Base-by-base conservation (phyloP, 768 basidiomycete species). In the Hygrocybe coccinea region DNA sequence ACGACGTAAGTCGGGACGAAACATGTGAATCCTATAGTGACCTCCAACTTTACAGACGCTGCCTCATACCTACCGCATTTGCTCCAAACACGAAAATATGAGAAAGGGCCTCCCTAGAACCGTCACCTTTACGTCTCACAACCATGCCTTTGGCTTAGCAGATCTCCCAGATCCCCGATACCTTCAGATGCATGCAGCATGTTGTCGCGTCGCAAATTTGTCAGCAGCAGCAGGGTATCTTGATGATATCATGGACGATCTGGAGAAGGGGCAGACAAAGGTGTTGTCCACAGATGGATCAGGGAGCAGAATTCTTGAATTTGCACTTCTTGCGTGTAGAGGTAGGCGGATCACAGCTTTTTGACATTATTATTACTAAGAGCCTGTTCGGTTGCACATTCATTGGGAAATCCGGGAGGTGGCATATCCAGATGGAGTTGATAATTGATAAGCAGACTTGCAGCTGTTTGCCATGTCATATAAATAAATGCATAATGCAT, bases 291-390 rank as follows among this genome's bases (percentile, higher is more conserved):
- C 15, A 17, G 37, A 52, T 52, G 50, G 50, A 11, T 37, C 35
- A 17, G 17, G 14, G 17, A 34, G 37, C 37, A 21, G 22, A 37
- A 52, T 41, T 37, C 37, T 37, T 10, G 34, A 38, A 24, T 39
- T 37, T 39, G 34, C 50, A 37, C 50, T 37, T 35, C 48, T 50
- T 25, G 48, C n/a, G 24, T 25, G 21, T 50, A 36, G 48, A 35
- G 48, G 33, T 50, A 50, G 22, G 33, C 21, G 48, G 33, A 46
- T 46, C n/a, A 24, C n/a, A 46, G 44, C 44, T 46, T 24, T 12
- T 46, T 46, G 44, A 22, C 22, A 39, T 54, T 41, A 59, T 61
- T 44, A 56, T 47, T n/a, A n/a, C n/a, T n/a, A n/a, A n/a, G 55
- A 51, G 46, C 29, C 29, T 29, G 29, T 29, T 29, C 29, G 29